phyloP scores from a whole-genome alignment of 1,139 yeast species.

The Yamadazyma atlantica region DNA sequence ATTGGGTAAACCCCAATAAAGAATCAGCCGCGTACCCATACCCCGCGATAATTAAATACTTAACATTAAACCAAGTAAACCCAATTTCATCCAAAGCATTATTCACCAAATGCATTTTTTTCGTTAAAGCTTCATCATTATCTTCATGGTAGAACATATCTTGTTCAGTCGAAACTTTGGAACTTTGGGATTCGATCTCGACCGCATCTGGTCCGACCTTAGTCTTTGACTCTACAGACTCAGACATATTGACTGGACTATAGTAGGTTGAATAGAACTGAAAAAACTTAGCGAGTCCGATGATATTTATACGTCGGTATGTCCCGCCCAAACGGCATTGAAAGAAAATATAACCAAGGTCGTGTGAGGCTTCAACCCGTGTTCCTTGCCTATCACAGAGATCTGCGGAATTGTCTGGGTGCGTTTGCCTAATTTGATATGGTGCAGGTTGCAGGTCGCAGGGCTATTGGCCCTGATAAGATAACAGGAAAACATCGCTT shows the following conservation, averaged over 20 bases:
- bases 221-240: too few species aligned
- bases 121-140: constrained; percentile 30
- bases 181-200: constrained; percentile 1
- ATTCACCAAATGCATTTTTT: constrained; percentile 40
- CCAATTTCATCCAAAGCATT: constrained; percentile 54
- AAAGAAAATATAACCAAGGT: not conserved
- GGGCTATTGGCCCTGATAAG: too few species aligned
- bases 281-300: too few species aligned
- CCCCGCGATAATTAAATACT: constrained; percentile 28
- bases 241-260: too few species aligned
- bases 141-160: constrained; percentile 22
- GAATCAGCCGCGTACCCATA: constrained; percentile 24
- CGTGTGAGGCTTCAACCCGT: not conserved
- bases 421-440: too few species aligned
- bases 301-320: too few species aligned
- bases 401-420: not conserved
- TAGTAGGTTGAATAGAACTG: too few species aligned
- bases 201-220: not conserved
- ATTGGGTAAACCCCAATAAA: constrained; percentile 31
- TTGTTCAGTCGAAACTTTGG: not conserved
- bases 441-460: too few species aligned
- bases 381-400: not conserved
- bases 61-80: constrained; percentile 48
- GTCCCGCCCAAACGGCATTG: too few species aligned
- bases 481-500: not conserved